Evolutionary conservation across 2,329 filamentous ascomycete species (phyloP), one percentile per base, ranked within the genome.

Genomic region (Neurospora sp.): DNA sequence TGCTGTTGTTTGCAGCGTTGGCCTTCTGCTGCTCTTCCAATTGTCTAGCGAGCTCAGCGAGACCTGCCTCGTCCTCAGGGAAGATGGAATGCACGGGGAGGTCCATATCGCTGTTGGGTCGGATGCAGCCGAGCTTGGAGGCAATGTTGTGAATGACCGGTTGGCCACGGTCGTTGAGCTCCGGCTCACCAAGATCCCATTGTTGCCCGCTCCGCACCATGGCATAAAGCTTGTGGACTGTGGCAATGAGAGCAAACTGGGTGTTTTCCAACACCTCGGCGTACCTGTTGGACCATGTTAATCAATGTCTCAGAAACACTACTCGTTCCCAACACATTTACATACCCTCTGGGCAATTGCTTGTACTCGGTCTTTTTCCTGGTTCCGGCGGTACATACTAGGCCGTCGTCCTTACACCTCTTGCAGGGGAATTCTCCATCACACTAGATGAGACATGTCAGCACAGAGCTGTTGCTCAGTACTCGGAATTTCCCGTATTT

Each of bases 321-420:
- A 41, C 36, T 38, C 38, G 66, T 62, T 19, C 8, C 8, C 19
- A 8, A 67, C 17, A 62, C 8, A 28, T 77, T 39, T 11, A 19
- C 62, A 17, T 83, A 89, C 83, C 87, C 87, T 81, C 85, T 80
- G 11, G 88, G 87, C 66, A 89, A 77, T 78, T 89, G 87, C 81
- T 90, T 90, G 77, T 88, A 89, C 75, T 89, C 87, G n/a, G 87
- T 87, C 85, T 89, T 89, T 76, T 89, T 89, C 72, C 88, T 81
- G 15, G 86, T 85, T 8, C 87, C 87, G 17, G 87, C 87, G 8
- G 86, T 89, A 79, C 88, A 89, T 23, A 89, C 86, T 8, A 89
- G 81, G 17, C 87, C 87, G 72, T 90, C 88, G 74, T 89, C 87
- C 78, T 88, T 89, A 78, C 88, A 90, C 75, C 88, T 81, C 79